Percentiles rank a stretch among this genome's conserved stretches.
Conservation (phyloP, 2,329 filamentous ascomycete genomes). For the Penicillium sp. region DNA sequence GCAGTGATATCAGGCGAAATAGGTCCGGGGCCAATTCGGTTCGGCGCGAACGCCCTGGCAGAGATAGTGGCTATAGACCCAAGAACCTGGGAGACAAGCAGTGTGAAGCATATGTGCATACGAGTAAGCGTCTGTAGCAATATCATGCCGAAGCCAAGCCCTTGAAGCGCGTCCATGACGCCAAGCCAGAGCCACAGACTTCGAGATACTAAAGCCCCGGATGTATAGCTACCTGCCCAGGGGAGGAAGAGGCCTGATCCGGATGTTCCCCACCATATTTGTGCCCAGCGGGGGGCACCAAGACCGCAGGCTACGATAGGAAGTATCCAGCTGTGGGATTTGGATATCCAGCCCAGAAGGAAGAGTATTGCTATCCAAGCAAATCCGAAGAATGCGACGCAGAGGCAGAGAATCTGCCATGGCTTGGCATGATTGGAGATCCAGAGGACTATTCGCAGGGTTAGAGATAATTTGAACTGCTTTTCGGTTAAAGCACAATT, state of each 20-base stretch:
- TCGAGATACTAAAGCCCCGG: conserved; percentile 61
- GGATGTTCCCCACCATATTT: conserved; percentile 69
- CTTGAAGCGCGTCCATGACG: conserved; percentile 67
- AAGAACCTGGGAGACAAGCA: conserved; percentile 64
- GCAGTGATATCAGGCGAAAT: conserved; percentile 66
- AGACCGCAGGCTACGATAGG: conserved; percentile 70
- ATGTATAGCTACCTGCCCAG: conserved; percentile 61
- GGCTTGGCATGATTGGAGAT: conserved; percentile 58
- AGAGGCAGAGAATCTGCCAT: conserved; percentile 62
- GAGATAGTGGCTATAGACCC: conserved; percentile 66
- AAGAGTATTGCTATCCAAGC: conserved; percentile 56
- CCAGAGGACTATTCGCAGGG: conserved; percentile 55
- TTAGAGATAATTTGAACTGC: background rate
- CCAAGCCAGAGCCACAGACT: conserved; percentile 70
- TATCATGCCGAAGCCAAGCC: conserved; percentile 70
- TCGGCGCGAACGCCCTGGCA: conserved; percentile 63
- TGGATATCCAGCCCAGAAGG: conserved; percentile 60
- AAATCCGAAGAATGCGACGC: conserved; percentile 53
- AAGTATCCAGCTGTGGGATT: conserved; percentile 67
- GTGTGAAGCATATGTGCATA: conserved; percentile 66
- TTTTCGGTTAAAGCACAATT: background rate
- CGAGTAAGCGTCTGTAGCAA: conserved; percentile 67
- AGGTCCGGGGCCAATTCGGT: conserved; percentile 63
- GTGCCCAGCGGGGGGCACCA: conserved; percentile 67
- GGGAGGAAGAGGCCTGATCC: conserved; percentile 66